These are phyloP conservation scores for Capsella bursapastoris DNA, from an alignment of 345 rosid species.

Conservation along the genomic window DNA sequence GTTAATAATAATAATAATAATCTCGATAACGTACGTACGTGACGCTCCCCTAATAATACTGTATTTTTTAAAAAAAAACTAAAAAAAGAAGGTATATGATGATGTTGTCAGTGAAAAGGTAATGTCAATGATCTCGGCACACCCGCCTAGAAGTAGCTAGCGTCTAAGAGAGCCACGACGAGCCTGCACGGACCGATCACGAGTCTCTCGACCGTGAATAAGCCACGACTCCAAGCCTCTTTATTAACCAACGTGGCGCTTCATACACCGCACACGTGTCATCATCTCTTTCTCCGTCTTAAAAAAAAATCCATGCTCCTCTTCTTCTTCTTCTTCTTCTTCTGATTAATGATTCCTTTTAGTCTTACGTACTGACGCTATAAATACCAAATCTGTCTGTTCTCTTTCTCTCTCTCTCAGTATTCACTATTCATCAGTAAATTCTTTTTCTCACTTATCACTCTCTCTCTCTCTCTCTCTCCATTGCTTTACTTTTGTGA, in stretches of 20 bases:
- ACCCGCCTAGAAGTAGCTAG: constrained; percentile 31
- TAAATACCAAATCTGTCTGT: background rate
- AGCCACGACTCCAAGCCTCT: constrained; percentile 62
- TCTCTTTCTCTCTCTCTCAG: background rate
- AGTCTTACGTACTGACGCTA: too few species aligned
- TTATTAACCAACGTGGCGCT: constrained; percentile 32
- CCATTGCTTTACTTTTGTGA: constrained; percentile 9
- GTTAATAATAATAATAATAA: background rate
- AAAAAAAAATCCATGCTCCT: background rate
- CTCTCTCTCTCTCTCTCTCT: background rate
- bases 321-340: too few species aligned
- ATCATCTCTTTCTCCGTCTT: constrained; percentile 21
- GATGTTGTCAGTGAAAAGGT: background rate
- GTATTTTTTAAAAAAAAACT: background rate
- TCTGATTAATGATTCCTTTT: too few species aligned
- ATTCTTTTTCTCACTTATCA: constrained; percentile 5
- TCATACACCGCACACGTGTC: constrained; percentile 50
- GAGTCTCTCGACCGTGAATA: constrained; percentile 54
- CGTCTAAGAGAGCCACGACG: constrained; percentile 51
- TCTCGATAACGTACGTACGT: background rate
- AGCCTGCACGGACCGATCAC: constrained; percentile 45
- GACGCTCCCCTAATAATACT: background rate
- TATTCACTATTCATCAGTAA: constrained; percentile 11
- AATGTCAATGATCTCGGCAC: constrained; percentile 15
- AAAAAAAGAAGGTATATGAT: background rate